Evolutionary conservation across 441 rosid species (phyloP).

Genomic region (Rhodomyrtus psidioides): DNA sequence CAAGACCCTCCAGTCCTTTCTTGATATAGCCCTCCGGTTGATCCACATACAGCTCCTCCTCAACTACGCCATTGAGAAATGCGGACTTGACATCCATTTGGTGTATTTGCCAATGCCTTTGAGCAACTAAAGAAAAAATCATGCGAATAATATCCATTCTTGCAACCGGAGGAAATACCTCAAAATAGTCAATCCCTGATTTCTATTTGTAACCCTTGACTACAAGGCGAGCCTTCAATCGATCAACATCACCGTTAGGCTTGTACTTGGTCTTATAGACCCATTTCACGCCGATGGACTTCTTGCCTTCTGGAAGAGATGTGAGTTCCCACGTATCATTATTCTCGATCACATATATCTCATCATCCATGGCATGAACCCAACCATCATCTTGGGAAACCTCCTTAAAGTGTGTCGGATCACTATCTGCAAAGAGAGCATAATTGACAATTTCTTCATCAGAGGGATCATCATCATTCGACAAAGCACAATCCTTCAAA

Average conservation of each 20-base stretch:
- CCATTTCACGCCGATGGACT: no score
- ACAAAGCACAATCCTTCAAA: background rate
- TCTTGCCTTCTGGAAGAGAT: no score
- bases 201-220: no score
- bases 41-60: background rate
- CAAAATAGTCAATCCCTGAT: no score
- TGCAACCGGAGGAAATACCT: no score
- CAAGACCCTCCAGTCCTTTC: background rate
- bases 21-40: background rate
- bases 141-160: no score
- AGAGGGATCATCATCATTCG: background rate
- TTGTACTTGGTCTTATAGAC: no score
- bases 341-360: background rate
- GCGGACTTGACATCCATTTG: background rate
- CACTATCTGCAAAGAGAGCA: background rate
- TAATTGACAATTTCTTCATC: background rate
- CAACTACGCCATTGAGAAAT: background rate
- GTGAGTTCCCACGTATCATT: background rate
- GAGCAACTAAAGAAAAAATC: no score
- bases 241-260: no score
- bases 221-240: no score
- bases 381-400: background rate
- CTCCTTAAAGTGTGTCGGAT: background rate
- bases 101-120: background rate
- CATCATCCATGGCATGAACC: background rate